Evolutionary conservation across 2,329 filamentous ascomycete genomes (phyloP), one percentile per base, ranked within the genome.

Genomic region (Penicillium frequentans): DNA sequence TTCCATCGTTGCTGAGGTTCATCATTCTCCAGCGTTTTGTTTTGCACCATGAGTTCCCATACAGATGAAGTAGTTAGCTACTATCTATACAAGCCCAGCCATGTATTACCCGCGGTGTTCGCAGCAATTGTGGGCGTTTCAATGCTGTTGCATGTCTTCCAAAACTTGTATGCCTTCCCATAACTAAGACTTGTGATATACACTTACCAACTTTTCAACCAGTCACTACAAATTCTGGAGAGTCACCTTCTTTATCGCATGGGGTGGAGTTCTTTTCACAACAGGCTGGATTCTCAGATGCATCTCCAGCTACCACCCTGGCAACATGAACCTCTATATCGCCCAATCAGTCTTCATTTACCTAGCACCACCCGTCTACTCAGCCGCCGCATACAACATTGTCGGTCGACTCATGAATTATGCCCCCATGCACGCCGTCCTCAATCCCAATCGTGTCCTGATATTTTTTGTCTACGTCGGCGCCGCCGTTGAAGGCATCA

Each of bases 401-500:
- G 64, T 76, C 33, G 73, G 71, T 7, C 66, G 73, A 26, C 58
- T 76, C 10, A 69, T 75, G 70, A 65, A 70, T 58, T 76, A 76
- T 55, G 61, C 75, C 7, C 74, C 73, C 3, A 73, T 73, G 70
- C 70, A 75, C 49, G 66, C 74, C n/a, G 66, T 73, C 2, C 59
- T 76, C 8, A 68, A 75, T 47, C 74, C 74, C 19, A 61, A 65
- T 47, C 70, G 71, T 1, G 69, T 75, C n/a, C 56, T 73, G 5
- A 67, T 67, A 45, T 63, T 71, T 49, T 76, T 76, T 61, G 57
- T 76, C 52, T 73, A 74, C 44, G 61, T 75, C 5, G 72, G 74
- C 14, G 71, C 67, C 8, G 57, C 64, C 0, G 72, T 75, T 1
- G 73, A 76, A 57, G 57, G 57, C 33, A 60, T 75, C 13, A 73